Conservation (phyloP, 1,284 basidiomycete genomes). For the Omphalotus olearius region DNA sequence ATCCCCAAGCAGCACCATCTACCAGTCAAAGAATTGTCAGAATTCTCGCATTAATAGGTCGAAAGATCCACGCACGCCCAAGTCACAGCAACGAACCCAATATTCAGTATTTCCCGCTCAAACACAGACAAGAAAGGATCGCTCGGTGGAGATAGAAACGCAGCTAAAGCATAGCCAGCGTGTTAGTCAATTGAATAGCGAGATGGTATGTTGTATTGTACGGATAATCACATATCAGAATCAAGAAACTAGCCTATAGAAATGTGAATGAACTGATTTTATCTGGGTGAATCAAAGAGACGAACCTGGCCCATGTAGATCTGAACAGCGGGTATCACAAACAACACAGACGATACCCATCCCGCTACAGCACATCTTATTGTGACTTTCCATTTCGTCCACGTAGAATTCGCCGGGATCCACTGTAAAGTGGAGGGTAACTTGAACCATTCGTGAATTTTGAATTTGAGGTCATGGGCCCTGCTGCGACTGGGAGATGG, state of each 20-base stretch:
- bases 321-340: conserved; percentile 54
- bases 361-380: conserved; percentile 60
- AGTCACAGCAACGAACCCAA: conserved; percentile 43
- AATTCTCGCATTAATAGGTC: not conserved
- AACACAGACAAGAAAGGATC: conserved; percentile 67
- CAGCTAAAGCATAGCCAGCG: conserved; percentile 33
- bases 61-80: conserved; percentile 56
- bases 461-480: too few relatives aligned
- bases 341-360: conserved; percentile 60
- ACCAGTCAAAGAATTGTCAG: conserved; percentile 3
- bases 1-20: conserved; percentile 71
- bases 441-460: too few relatives aligned
- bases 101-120: conserved; percentile 64
- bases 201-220: too few relatives aligned
- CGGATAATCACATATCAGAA: conserved; percentile 48
- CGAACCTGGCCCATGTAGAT: conserved; percentile 56
- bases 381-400: conserved; percentile 60
- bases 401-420: conserved; percentile 54
- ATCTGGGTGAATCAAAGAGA: not conserved
- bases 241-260: conserved; percentile 58
- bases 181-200: too few relatives aligned
- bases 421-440: conserved; percentile 33
- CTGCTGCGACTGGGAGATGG: too few relatives aligned
- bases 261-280: conserved; percentile 5
- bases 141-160: conserved; percentile 63